These are phyloP conservation scores for Mycothermus thermophilus DNA, from an alignment of 495 filamentous ascomycete genomes.

Conservation along the genomic window DNA sequence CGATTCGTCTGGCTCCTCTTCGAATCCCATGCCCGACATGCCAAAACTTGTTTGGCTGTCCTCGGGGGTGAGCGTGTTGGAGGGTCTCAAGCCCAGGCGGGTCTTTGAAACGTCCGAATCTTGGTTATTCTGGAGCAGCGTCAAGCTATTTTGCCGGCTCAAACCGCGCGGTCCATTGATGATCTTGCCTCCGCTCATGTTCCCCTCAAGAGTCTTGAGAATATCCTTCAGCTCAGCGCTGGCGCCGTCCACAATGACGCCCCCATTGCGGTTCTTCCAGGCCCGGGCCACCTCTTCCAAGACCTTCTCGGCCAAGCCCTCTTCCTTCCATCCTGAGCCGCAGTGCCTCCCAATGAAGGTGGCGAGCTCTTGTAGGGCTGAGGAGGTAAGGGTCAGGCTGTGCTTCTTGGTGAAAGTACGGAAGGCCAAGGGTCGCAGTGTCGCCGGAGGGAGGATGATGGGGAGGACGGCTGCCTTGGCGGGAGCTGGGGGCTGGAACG, in stretches of 20 bases:
- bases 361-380: slow-evolving; percentile 70
- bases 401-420: slow-evolving; percentile 96
- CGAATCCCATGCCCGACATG: slow-evolving; percentile 43
- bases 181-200: slow-evolving; percentile 70
- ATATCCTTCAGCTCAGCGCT: slow-evolving; percentile 67
- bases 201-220: slow-evolving; percentile 64
- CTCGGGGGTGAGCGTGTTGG: slow-evolving; percentile 27
- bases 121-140: slow-evolving; percentile 22
- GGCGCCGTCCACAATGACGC: slow-evolving; percentile 76
- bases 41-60: slow-evolving; percentile 52
- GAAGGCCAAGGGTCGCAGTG: slow-evolving; percentile 81
- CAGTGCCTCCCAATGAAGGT: slow-evolving; percentile 85
- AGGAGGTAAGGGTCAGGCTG: slow-evolving; percentile 81
- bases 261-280: slow-evolving; percentile 76
- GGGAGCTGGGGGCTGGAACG: slow-evolving; percentile 36
- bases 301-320: slow-evolving; percentile 81
- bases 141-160: slow-evolving; percentile 47
- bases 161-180: slow-evolving; percentile 28
- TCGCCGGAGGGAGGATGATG: slow-evolving; percentile 74
- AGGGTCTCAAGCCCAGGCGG: slow-evolving; percentile 30
- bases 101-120: slow-evolving; percentile 28
- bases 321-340: slow-evolving; percentile 91
- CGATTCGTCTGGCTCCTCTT: slow-evolving; percentile 49
- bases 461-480: slow-evolving; percentile 67
- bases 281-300: slow-evolving; percentile 78